These are phyloP conservation scores for Tetrapyrgos nigripes DNA, from an alignment of 1,284 basidiomycete genomes.

Conservation along the genomic window DNA sequence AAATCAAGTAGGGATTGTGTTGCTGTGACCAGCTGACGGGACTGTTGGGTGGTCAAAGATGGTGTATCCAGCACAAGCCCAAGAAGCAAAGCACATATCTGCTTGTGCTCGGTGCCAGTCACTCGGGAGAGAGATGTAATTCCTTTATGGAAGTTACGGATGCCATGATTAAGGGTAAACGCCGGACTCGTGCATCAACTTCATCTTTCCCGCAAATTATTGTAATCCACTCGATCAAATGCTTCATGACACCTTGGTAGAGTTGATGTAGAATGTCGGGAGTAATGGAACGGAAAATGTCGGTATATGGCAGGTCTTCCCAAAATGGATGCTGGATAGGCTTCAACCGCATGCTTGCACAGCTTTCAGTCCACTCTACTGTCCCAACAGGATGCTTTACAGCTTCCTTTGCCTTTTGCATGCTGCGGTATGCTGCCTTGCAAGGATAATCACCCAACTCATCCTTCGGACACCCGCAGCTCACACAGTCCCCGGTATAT, in stretches of 20 bases:
- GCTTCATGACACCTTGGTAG: too few relatives aligned
- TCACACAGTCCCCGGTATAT: neutral
- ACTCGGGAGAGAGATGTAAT: too few relatives aligned
- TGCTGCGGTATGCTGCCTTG: neutral
- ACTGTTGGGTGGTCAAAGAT: neutral
- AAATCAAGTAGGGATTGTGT: neutral
- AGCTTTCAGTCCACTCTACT: neutral
- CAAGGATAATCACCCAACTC: neutral
- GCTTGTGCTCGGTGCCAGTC: too few relatives aligned
- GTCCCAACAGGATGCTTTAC: neutral
- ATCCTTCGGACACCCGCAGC: neutral
- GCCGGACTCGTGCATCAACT: too few relatives aligned
- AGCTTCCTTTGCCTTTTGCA: neutral
- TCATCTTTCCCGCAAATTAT: too few relatives aligned
- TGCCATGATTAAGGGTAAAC: conserved; percentile 15
- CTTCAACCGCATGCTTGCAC: conserved; percentile 2
- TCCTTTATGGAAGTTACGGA: conserved; percentile 8
- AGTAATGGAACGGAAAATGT: too few relatives aligned
- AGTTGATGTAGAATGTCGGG: too few relatives aligned
- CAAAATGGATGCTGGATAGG: conserved; percentile 30
- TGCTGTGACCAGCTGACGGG: too few relatives aligned
- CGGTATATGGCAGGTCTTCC: too few relatives aligned
- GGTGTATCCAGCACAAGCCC: too few relatives aligned
- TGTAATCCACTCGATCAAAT: too few relatives aligned
- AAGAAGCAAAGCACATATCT: too few relatives aligned